Evolutionary conservation across 805 yeast genomes (phyloP).

Genomic region (Zygotorulaspora sp.): DNA sequence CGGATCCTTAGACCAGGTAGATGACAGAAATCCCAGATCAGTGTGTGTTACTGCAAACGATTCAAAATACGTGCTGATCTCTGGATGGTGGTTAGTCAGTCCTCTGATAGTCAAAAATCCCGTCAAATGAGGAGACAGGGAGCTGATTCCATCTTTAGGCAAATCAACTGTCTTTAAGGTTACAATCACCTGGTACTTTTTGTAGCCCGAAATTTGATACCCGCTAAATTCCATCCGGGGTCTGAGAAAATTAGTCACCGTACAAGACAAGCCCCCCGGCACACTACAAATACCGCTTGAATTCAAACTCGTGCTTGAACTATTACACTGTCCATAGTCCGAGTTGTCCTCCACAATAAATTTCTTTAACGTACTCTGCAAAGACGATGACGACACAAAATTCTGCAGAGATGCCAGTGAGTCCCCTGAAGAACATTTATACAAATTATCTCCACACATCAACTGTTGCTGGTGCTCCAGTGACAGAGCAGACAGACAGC

Average conservation of each 20-base stretch:
- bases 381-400: slow-evolving; percentile 6
- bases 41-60: slow-evolving; percentile 35
- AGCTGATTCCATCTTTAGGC: slow-evolving; percentile 19
- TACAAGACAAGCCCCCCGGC: slow-evolving; percentile 3
- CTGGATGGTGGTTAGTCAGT: slow-evolving; percentile 60
- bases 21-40: slow-evolving; percentile 29
- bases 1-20: slow-evolving; percentile 27
- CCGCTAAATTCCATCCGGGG: slow-evolving; percentile 34
- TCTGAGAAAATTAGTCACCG: slow-evolving; percentile 21
- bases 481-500: slow-evolving; percentile 1
- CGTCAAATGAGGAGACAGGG: slow-evolving; percentile 40
- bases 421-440: slow-evolving; percentile 25
- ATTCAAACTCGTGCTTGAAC: neutral
- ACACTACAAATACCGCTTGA: neutral
- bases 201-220: slow-evolving; percentile 35
- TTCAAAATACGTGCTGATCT: slow-evolving; percentile 70
- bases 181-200: slow-evolving; percentile 49
- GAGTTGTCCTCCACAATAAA: slow-evolving; percentile 14
- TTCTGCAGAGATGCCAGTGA: slow-evolving; percentile 22
- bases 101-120: slow-evolving; percentile 70
- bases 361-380: slow-evolving; percentile 10
- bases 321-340: slow-evolving; percentile 6
- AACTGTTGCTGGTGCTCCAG: slow-evolving; percentile 9
- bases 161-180: slow-evolving; percentile 55
- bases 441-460: slow-evolving; percentile 12